Percentiles rank a stretch among this genome's conserved stretches.
Conservation (phyloP, 306 rosid genomes). For the Fagus sylvatica region DNA sequence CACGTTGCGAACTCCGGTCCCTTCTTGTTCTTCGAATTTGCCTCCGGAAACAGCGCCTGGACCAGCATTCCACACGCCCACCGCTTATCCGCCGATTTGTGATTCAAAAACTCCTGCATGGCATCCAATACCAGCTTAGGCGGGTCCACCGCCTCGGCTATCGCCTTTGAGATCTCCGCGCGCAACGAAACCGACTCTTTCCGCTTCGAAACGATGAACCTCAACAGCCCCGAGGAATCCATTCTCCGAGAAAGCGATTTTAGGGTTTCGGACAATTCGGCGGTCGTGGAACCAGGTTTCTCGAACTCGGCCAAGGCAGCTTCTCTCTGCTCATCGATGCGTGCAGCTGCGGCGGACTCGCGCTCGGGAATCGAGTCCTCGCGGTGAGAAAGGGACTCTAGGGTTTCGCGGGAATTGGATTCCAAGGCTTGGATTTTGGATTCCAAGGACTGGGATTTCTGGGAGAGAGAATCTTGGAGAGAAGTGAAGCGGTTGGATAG, state of each 20-base stretch:
- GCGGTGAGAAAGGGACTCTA: conserved; percentile 44
- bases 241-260: conserved; percentile 59
- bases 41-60: conserved; percentile 61
- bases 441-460: conserved; percentile 58
- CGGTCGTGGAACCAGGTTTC: conserved; percentile 1
- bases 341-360: conserved; percentile 54
- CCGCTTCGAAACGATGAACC: conserved; percentile 62
- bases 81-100: conserved; percentile 63
- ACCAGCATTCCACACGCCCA: conserved; percentile 82
- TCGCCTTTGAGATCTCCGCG: conserved; percentile 52
- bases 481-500: conserved; percentile 52
- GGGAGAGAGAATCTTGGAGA: conserved; percentile 50
- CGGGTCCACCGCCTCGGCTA: conserved; percentile 76
- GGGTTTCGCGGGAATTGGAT: conserved; percentile 44
- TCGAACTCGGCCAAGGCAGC: conserved; percentile 55
- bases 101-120: conserved; percentile 50
- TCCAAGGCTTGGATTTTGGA: conserved; percentile 51
- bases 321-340: conserved; percentile 48
- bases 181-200: conserved; percentile 65
- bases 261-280: conserved; percentile 46
- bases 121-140: conserved; percentile 63
- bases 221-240: conserved; percentile 55
- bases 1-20: conserved; percentile 42
- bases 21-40: neutral
- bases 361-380: conserved; percentile 60